Percentiles rank a stretch among this genome's conserved stretches.
Conservation (phyloP, 2,329 filamentous ascomycete species). For the Elsinoe ampelina region DNA sequence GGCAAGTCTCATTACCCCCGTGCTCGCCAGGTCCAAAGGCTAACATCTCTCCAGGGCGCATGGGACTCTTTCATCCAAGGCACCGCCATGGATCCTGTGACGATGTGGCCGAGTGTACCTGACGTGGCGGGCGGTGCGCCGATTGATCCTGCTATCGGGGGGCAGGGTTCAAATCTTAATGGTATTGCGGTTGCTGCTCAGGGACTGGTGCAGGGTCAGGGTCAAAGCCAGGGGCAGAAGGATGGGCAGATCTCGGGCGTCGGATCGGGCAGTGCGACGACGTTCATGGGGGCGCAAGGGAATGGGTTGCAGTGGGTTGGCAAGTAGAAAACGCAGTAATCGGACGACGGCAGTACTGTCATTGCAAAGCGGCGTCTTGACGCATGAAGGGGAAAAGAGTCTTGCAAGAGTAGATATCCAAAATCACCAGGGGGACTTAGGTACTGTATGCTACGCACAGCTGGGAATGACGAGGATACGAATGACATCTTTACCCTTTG, state of each 20-base stretch:
- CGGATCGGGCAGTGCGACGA: neutral
- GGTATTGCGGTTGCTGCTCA: neutral
- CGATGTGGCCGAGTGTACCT: conserved; percentile 30
- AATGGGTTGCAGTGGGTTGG: neutral
- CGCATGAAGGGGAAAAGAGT: neutral
- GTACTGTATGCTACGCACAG: too few relatives aligned
- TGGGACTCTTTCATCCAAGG: conserved; percentile 63
- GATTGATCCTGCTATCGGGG: conserved; percentile 6
- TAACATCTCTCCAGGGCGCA: conserved; percentile 44
- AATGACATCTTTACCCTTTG: too few relatives aligned
- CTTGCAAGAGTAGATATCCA: neutral
- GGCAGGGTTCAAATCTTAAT: neutral
- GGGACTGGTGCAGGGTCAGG: neutral
- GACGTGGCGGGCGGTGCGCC: neutral
- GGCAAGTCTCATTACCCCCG: conserved; percentile 37
- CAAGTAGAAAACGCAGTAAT: neutral
- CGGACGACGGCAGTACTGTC: neutral
- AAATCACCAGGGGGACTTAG: neutral
- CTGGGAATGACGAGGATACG: too few relatives aligned
- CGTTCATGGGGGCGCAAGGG: neutral
- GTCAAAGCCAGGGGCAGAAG: neutral
- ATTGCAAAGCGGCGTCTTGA: neutral
- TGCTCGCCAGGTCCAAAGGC: conserved; percentile 17
- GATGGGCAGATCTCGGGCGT: neutral
- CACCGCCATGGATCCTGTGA: conserved; percentile 35